Evolutionary conservation across 2,329 filamentous ascomycete species (phyloP), one percentile per base, ranked within the genome.

Genomic region (Leptosphaerulina australis): DNA sequence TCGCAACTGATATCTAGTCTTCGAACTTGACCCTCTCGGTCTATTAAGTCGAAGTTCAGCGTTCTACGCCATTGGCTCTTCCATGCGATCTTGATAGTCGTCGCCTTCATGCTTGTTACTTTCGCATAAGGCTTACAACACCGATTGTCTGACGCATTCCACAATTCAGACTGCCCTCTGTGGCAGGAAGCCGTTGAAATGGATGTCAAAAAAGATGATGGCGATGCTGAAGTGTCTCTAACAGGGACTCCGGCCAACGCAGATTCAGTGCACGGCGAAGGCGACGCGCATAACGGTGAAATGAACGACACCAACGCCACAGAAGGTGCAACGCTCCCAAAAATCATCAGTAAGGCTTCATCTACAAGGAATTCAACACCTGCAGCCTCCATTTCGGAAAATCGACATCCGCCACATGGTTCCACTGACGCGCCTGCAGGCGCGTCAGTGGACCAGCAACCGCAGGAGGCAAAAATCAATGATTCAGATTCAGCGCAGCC

Each of bases 1-100:
- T 44, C 26, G 43, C 22, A 34, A 35, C 37, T 24, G 46, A 37
- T 36, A 36, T 15, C 22, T 24, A 25, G 25, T 25, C 43, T 29
- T 30, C 37, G 41, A 48, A 58, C 48, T 50, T 49, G 38, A 50
- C 36, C 36, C 57, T 53, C 59, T 55, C 51, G 31, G 49, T 55
- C 45, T 44, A 47, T 55, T 51, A 30, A 58, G 47, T 56, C 43
- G 44, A 53, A 56, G 50, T 64, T 64, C 59, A 55, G 60, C 52
- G 54, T 70, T 63, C 62, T 70, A 63, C 68, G 67, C 68, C 60
- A 55, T 67, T 59, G 52, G 60, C 59, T 62, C 56, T 59, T 64
- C 62, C 57, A 72, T 72, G 66, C 65, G 65, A 61, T 64, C 60
- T 67, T 70, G 70, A 72, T 69, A 70, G 66, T 60, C 65, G 52